phyloP scores from a whole-genome alignment of 352 stramenopile species.

The Phytophthora lateralis region DNA sequence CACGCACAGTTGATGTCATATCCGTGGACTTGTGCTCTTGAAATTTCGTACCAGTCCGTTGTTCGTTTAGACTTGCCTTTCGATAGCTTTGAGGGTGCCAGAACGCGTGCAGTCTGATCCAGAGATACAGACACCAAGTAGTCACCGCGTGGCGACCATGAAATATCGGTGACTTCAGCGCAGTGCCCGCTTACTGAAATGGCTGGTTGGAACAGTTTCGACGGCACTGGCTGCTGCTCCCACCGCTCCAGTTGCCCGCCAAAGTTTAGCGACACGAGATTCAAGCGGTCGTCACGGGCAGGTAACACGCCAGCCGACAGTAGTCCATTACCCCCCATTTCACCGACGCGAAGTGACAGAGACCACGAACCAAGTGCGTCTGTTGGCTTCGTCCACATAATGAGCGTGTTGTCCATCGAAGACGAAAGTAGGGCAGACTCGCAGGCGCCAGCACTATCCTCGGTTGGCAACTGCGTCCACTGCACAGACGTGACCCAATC shows the following conservation, averaged over 20 bases:
- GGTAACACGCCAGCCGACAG: slow-evolving; percentile 50
- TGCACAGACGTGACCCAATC: slow-evolving; percentile 82
- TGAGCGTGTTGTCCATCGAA: slow-evolving; percentile 84
- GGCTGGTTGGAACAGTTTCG: slow-evolving; percentile 55
- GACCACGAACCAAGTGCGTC: slow-evolving; percentile 39
- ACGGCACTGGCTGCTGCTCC: slow-evolving; percentile 54
- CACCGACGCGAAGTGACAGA: slow-evolving; percentile 58
- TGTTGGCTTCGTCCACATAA: slow-evolving; percentile 55
- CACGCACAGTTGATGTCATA: slow-evolving; percentile 82
- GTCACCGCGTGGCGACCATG: slow-evolving; percentile 62
- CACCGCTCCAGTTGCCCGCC: slow-evolving; percentile 71
- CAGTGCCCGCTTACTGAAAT: slow-evolving; percentile 65
- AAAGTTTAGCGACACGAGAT: slow-evolving; percentile 69
- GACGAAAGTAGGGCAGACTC: slow-evolving; percentile 50
- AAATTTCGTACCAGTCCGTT: slow-evolving; percentile 65
- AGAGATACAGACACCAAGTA: slow-evolving; percentile 78
- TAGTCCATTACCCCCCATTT: slow-evolving; percentile 61
- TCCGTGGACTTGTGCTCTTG: slow-evolving; percentile 77
- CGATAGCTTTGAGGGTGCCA: slow-evolving; percentile 31
- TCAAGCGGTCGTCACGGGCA: slow-evolving; percentile 31
- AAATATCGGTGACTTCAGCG: slow-evolving; percentile 62
- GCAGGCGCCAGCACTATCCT: neutral
- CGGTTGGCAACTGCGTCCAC: slow-evolving; percentile 43
- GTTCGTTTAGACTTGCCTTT: slow-evolving; percentile 1
- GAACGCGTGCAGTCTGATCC: slow-evolving; percentile 72